Conservation (phyloP, 2,329 filamentous ascomycete genomes). For the Domatiomyces globalis region DNA sequence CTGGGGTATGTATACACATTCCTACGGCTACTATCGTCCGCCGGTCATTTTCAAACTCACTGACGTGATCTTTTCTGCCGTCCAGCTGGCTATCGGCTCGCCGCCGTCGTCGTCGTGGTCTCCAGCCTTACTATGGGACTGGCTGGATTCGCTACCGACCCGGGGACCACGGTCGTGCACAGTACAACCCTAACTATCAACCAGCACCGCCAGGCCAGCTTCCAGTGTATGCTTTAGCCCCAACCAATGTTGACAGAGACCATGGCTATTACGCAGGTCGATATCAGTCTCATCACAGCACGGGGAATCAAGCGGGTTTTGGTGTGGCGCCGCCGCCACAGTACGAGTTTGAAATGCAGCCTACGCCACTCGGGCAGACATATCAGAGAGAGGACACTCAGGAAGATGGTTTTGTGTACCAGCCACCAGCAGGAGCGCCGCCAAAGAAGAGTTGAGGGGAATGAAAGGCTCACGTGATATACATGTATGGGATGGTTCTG, state of each 20-base stretch:
- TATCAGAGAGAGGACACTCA: neutral
- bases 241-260: slow-evolving; percentile 14
- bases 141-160: slow-evolving; percentile 55
- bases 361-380: neutral
- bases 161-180: slow-evolving; percentile 10
- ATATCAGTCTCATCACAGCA: too few relatives aligned
- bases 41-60: neutral
- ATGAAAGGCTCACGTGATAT: neutral
- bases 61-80: neutral
- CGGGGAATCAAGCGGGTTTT: too few relatives aligned
- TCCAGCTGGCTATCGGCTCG: slow-evolving; percentile 57
- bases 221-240: slow-evolving; percentile 6
- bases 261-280: neutral
- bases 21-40: slow-evolving; percentile 12
- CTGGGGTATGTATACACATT: slow-evolving; percentile 46
- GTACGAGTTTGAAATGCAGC: neutral
- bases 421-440: neutral
- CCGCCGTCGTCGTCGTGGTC: slow-evolving; percentile 56
- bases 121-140: slow-evolving; percentile 62
- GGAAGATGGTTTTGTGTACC: neutral
- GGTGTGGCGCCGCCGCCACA: neutral
- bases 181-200: slow-evolving; percentile 20
- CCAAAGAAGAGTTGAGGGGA: neutral
- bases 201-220: slow-evolving; percentile 19
- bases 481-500: neutral